Base-by-base conservation (phyloP, 306 rosid species). In the Pachyrhizus erosus region DNA sequence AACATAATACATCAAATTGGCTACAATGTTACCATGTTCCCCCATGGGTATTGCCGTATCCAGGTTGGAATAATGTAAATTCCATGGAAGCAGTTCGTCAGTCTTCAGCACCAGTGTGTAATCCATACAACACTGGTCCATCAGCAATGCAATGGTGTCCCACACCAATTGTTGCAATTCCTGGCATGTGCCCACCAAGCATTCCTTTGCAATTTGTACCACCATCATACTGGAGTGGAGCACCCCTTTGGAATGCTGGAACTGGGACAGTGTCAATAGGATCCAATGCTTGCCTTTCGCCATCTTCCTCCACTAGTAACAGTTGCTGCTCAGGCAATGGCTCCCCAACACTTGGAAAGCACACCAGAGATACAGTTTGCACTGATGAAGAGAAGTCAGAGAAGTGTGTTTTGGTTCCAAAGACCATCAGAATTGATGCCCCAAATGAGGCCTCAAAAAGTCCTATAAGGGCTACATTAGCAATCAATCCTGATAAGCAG, bases 271-370 rank as follows among this genome's bases (percentile, higher is more conserved):
- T 85, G 9, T 80, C 89, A 1, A 45, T 48, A n/a, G 86, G 88
- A 42, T 88, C 92, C 57, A 85, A 82, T 18, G 77, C 73, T 24
- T 87, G 90, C 27, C 45, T 80, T 58, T 89, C 93, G 2, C 87
- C 85, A 0, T 77, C 89, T 5, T 82, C 94, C 5, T 74, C 92
- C 11, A 82, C 88, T 0, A 80, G 81, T 75, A 85, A 85, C 33
- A 85, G 87, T 51, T 82, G 84, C 84, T 89, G 78, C 84, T 73
- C 87, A 0, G 83, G 88, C 10, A 87, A 78, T 83, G 88, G 79
- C 14, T 87, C 87, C 1, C 84, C 87, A 5, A 88, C 81, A 4
- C 80, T 91, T 5, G 97, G 95, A 1, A 91, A 92, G 76, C 97
- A 90, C 76, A 78, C 74, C 2, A 87, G 94, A 66, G 96, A 88